Conservation (phyloP, 2,329 filamentous ascomycete genomes). For the Hymenoscyphus fraxineus region DNA sequence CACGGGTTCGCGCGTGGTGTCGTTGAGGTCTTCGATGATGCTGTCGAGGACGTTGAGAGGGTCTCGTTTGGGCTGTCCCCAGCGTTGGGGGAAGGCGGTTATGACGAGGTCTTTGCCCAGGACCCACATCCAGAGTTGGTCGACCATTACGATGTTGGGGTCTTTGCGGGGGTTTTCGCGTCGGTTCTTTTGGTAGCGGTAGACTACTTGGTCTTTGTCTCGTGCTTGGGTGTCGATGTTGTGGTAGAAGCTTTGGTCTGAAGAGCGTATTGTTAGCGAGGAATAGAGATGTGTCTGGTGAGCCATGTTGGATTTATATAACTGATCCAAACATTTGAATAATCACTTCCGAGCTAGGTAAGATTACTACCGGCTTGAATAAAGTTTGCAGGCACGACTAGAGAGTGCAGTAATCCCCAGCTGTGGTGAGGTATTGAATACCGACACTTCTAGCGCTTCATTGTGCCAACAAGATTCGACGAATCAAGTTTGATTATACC, state of each 20-base stretch:
- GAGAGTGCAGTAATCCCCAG: too few relatives aligned
- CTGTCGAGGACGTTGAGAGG: conserved; percentile 41
- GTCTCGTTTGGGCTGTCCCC: conserved; percentile 42
- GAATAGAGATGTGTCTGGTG: background rate
- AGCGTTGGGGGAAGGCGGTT: conserved; percentile 38
- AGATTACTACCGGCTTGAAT: background rate
- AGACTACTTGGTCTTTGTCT: conserved; percentile 36
- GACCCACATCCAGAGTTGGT: conserved; percentile 45
- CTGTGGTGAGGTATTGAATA: too few relatives aligned
- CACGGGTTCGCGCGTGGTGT: conserved; percentile 34
- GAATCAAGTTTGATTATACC: too few relatives aligned
- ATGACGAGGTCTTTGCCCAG: conserved; percentile 34
- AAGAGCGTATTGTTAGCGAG: background rate
- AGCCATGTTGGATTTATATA: background rate
- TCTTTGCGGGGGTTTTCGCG: conserved; percentile 15
- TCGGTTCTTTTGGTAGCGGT: conserved; percentile 26
- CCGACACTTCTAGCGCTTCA: too few relatives aligned
- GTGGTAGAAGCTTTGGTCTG: conserved; percentile 43
- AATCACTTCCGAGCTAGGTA: background rate
- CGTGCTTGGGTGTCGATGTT: conserved; percentile 39
- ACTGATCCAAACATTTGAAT: background rate
- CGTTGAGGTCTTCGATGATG: conserved; percentile 31
- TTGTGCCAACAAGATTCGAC: too few relatives aligned
- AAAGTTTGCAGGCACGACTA: too few relatives aligned
- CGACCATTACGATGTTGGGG: conserved; percentile 40